A percentile compares a stretch with the other conserved stretches of the same genome.
These are phyloP conservation scores for Neurospora sp. DNA, from an alignment of 495 filamentous ascomycete genomes.

Conservation along the genomic window DNA sequence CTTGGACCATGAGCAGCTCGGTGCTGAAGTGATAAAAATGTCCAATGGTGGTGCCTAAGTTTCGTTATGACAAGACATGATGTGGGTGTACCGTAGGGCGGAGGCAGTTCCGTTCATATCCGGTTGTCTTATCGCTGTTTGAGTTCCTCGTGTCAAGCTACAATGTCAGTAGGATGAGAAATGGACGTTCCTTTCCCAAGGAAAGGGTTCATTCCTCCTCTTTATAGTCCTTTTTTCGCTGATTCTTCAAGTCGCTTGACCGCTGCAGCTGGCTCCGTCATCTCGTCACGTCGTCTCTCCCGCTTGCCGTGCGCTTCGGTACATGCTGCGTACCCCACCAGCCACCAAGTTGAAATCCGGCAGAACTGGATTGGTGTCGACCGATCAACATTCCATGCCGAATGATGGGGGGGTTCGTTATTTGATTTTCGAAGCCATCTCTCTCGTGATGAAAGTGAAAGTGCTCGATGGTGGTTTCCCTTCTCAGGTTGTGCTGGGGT, in stretches of 20 bases:
- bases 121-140: background rate
- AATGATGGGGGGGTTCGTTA: background rate
- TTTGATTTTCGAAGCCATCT: background rate
- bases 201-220: background rate
- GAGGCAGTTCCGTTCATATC: background rate
- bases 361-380: background rate
- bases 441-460: background rate
- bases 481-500: too few relatives aligned
- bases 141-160: background rate
- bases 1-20: background rate
- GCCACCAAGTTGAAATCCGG: background rate
- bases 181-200: background rate
- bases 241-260: slow-evolving; percentile 13
- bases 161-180: background rate
- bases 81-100: background rate
- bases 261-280: slow-evolving; percentile 8
- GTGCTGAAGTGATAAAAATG: background rate
- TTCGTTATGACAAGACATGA: background rate
- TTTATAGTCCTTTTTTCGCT: background rate
- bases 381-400: background rate
- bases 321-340: slow-evolving; percentile 13
- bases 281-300: slow-evolving; percentile 3
- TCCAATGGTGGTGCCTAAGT: background rate
- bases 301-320: slow-evolving; percentile 2
- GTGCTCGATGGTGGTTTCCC: too few relatives aligned